phyloP scores from a whole-genome alignment of 371 early-diverging fungal species.

The Batkoa obscura region DNA sequence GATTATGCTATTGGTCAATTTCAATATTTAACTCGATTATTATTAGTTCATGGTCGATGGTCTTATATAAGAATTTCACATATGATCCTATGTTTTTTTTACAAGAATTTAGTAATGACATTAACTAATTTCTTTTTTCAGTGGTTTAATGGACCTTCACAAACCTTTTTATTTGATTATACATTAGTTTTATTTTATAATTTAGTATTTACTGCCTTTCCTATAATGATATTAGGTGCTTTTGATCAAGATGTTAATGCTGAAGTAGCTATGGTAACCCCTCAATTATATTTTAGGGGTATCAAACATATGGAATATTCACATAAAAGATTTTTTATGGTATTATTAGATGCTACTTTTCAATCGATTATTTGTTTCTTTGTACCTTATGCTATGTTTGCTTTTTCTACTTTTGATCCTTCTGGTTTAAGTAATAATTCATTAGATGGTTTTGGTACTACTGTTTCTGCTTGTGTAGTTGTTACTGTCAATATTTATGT shows the following conservation, averaged over 20 bases:
- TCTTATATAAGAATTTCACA: slow-evolving; percentile 72
- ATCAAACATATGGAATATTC: slow-evolving; percentile 34
- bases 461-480: slow-evolving; percentile 30
- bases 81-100: slow-evolving; percentile 78
- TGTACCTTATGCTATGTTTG: slow-evolving; percentile 9
- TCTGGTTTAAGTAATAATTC: background rate
- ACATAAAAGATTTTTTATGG: slow-evolving; percentile 29
- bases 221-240: slow-evolving; percentile 33
- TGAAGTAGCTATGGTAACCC: slow-evolving; percentile 30
- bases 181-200: slow-evolving; percentile 66
- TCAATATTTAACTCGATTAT: slow-evolving; percentile 57
- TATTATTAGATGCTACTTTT: slow-evolving; percentile 44
- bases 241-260: slow-evolving; percentile 37
- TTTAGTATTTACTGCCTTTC: slow-evolving; percentile 51
- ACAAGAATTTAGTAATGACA: slow-evolving; percentile 81
- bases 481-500: slow-evolving; percentile 49
- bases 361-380: slow-evolving; percentile 47
- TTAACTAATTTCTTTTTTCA: slow-evolving; percentile 67
- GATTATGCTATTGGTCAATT: slow-evolving; percentile 86
- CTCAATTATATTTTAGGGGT: slow-evolving; percentile 40
- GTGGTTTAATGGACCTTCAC: slow-evolving; percentile 50
- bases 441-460: slow-evolving; percentile 11
- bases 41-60: slow-evolving; percentile 81
- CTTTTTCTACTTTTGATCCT: slow-evolving; percentile 5
- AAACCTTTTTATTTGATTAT: slow-evolving; percentile 73